A percentile compares a stretch with the other conserved stretches of the same genome.
These are phyloP conservation scores for Fusarium phyllophilum DNA, from an alignment of 2,329 filamentous ascomycete species.

Conservation along the genomic window DNA sequence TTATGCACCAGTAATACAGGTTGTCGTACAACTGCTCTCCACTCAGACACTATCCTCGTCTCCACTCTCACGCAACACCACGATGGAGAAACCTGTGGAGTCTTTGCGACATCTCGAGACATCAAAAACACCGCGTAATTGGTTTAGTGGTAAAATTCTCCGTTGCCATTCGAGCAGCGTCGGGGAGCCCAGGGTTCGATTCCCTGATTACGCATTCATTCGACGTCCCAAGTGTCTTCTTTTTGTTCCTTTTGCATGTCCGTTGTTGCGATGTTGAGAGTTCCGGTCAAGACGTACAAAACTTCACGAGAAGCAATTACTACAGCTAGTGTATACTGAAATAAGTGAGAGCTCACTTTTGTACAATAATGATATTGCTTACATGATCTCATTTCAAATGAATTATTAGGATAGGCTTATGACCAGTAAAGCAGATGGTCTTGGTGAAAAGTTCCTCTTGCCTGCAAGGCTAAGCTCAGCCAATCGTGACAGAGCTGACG, in stretches of 20 bases:
- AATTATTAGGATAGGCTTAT: neutral
- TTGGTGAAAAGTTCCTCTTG: too few species aligned
- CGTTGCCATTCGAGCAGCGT: neutral
- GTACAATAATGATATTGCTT: accelerated
- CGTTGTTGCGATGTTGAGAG: neutral
- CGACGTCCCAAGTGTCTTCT: neutral
- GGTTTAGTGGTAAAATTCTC: slow-evolving; percentile 5
- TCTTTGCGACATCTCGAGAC: neutral
- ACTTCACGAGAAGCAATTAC: neutral
- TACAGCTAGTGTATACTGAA: neutral
- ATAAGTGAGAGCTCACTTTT: accelerated
- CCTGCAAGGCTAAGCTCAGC: too few species aligned
- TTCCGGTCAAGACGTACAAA: neutral
- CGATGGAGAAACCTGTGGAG: neutral
- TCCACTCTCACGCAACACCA: neutral
- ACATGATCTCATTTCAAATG: accelerated
- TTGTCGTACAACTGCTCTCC: neutral
- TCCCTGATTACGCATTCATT: neutral
- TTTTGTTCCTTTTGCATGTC: neutral
- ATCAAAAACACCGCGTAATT: neutral
- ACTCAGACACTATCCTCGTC: neutral
- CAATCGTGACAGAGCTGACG: neutral
- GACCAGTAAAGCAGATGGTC: too few species aligned
- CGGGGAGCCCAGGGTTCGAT: slow-evolving; percentile 1
- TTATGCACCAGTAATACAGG: neutral